Percentiles rank a stretch among this genome's conserved stretches.
Evolutionary conservation across 208 protist genomes (phyloP).

Genomic region (Leishmania turanica): DNA sequence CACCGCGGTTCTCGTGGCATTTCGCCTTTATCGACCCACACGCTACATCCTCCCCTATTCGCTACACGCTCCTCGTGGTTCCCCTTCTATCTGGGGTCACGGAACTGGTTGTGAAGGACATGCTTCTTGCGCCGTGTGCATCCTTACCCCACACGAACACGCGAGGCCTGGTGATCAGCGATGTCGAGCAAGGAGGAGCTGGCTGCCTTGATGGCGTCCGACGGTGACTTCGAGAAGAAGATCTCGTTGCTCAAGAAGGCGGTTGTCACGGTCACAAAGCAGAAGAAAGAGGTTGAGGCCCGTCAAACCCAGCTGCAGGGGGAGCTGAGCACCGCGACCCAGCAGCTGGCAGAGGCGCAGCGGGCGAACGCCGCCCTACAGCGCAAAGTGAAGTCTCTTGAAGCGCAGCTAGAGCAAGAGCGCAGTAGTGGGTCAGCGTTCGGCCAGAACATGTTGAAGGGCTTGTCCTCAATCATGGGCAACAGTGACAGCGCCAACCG

Average conservation of each 20-base stretch:
- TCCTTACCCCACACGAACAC: not conserved
- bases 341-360: slow-evolving; percentile 47
- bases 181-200: slow-evolving; percentile 45
- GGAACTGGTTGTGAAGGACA: not conserved
- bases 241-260: slow-evolving; percentile 85
- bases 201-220: slow-evolving; percentile 72
- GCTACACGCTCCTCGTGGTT: not conserved
- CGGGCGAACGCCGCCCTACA: slow-evolving; percentile 52
- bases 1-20: not conserved
- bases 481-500: slow-evolving; percentile 29
- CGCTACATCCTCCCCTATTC: not conserved
- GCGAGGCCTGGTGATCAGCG: not conserved
- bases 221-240: slow-evolving; percentile 77
- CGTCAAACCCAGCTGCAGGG: slow-evolving; percentile 54
- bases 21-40: not conserved
- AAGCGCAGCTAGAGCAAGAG: slow-evolving; percentile 52
- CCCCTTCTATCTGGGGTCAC: not conserved
- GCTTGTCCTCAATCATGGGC: slow-evolving; percentile 70
- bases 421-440: slow-evolving; percentile 48
- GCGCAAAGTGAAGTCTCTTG: slow-evolving; percentile 43
- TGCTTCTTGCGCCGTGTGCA: not conserved
- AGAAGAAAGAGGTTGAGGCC: slow-evolving; percentile 76
- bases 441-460: slow-evolving; percentile 70
- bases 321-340: slow-evolving; percentile 41
- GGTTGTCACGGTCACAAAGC: slow-evolving; percentile 78